These are phyloP conservation scores for Pichia sp. DNA, from an alignment of 1,139 yeast species.

Conservation along the genomic window DNA sequence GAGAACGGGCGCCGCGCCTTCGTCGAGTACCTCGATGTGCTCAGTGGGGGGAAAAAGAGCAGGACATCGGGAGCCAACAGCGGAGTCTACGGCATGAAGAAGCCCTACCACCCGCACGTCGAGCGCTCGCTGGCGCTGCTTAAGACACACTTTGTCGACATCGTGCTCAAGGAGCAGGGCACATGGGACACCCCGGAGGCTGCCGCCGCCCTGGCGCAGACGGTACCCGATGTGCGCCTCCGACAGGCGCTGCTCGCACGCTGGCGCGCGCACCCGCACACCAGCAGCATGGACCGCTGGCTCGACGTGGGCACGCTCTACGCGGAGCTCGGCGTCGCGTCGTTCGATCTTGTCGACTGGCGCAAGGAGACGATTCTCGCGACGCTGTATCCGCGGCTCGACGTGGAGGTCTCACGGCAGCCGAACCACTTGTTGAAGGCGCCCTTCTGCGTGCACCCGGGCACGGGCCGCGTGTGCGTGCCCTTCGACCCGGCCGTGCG, in stretches of 20 bases:
- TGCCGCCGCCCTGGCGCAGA: slow-evolving; percentile 54
- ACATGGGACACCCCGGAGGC: slow-evolving; percentile 63
- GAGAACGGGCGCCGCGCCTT: slow-evolving; percentile 73
- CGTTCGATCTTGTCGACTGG: slow-evolving; percentile 48
- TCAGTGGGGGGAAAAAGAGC: slow-evolving; percentile 50
- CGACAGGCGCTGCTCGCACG: slow-evolving; percentile 51
- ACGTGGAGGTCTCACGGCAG: slow-evolving; percentile 87
- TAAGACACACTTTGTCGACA: slow-evolving; percentile 56
- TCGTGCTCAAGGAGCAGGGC: slow-evolving; percentile 79
- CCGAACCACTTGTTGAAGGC: slow-evolving; percentile 89
- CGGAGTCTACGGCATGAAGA: slow-evolving; percentile 45
- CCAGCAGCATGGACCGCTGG: slow-evolving; percentile 66
- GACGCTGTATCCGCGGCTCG: slow-evolving; percentile 85
- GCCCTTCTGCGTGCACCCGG: slow-evolving; percentile 98
- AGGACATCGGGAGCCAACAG: slow-evolving; percentile 18
- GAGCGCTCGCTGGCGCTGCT: slow-evolving; percentile 71
- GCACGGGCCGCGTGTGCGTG: slow-evolving; percentile 96
- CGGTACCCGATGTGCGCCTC: slow-evolving; percentile 56
- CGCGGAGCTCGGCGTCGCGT: slow-evolving; percentile 37
- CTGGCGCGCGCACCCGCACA: slow-evolving; percentile 47
- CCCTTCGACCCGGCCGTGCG: slow-evolving; percentile 67
- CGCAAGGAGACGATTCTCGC: slow-evolving; percentile 80
- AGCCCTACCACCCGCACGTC: slow-evolving; percentile 88
- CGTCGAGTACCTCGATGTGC: slow-evolving; percentile 76
- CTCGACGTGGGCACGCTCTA: slow-evolving; percentile 60